phyloP scores from a whole-genome alignment of 2,329 filamentous ascomycete species.

The Purpureocillium takamizusanense region DNA sequence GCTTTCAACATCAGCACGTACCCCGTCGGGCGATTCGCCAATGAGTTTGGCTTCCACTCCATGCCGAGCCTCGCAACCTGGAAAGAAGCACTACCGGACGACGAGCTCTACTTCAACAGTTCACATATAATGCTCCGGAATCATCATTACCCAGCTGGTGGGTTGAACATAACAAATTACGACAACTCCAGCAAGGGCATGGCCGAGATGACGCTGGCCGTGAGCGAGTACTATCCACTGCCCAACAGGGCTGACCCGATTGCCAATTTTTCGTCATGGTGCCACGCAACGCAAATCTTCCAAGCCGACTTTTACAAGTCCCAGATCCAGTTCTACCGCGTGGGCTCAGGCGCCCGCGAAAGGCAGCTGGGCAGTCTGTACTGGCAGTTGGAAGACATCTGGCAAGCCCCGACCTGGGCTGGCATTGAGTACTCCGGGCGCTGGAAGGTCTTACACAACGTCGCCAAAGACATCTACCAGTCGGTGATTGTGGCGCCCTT shows the following conservation, averaged over 20 bases:
- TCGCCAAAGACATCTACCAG: slow-evolving; percentile 47
- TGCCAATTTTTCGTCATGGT: slow-evolving; percentile 54
- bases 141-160: slow-evolving; percentile 37
- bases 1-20: slow-evolving; percentile 47
- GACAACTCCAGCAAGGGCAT: slow-evolving; percentile 24
- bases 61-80: slow-evolving; percentile 53
- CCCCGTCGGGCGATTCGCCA: slow-evolving; percentile 50
- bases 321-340: slow-evolving; percentile 53
- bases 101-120: slow-evolving; percentile 49
- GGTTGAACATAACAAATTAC: slow-evolving; percentile 6
- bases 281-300: slow-evolving; percentile 53
- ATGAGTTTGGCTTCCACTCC: slow-evolving; percentile 55
- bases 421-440: slow-evolving; percentile 53
- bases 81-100: slow-evolving; percentile 39
- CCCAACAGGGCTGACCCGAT: slow-evolving; percentile 41
- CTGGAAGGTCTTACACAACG: slow-evolving; percentile 54
- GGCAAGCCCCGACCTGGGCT: slow-evolving; percentile 56
- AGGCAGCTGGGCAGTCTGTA: slow-evolving; percentile 51
- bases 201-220: slow-evolving; percentile 50
- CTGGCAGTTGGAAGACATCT: slow-evolving; percentile 59
- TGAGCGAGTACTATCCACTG: slow-evolving; percentile 45
- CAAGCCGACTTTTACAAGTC: slow-evolving; percentile 53
- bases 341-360: slow-evolving; percentile 47
- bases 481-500: slow-evolving; percentile 50
- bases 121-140: slow-evolving; percentile 45